Percentiles rank a stretch among this genome's conserved stretches.
phyloP scores from a whole-genome alignment of 345 rosid genomes.

The Camelina hispida region DNA sequence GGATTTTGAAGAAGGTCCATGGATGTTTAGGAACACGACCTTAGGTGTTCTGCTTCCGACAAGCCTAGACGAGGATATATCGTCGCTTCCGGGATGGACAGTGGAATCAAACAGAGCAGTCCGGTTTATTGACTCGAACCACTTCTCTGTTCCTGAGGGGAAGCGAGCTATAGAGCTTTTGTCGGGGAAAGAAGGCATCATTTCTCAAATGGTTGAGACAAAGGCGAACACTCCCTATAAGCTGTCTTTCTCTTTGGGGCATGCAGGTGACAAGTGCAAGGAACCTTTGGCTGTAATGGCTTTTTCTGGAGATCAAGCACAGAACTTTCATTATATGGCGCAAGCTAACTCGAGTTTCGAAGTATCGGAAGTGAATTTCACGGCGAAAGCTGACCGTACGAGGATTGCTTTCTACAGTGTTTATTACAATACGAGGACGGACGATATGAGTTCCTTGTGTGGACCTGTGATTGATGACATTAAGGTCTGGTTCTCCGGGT shows the following conservation, averaged over 20 bases:
- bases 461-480: constrained; percentile 96
- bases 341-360: constrained; percentile 71
- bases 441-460: constrained; percentile 92
- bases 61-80: constrained; percentile 77
- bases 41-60: constrained; percentile 89
- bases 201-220: constrained; percentile 93
- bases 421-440: constrained; percentile 87
- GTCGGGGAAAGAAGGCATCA: constrained; percentile 94
- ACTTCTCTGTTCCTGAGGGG: constrained; percentile 77
- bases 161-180: constrained; percentile 85
- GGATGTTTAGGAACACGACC: constrained; percentile 83
- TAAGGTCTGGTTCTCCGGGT: constrained; percentile 70
- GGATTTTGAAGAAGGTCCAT: constrained; percentile 91
- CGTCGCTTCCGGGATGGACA: constrained; percentile 92
- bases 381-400: constrained; percentile 80
- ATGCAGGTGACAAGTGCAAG: constrained; percentile 87
- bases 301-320: constrained; percentile 92
- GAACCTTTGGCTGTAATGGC: constrained; percentile 88
- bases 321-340: constrained; percentile 70
- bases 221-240: constrained; percentile 55
- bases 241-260: constrained; percentile 73
- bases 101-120: constrained; percentile 90
- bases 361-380: constrained; percentile 65
- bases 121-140: constrained; percentile 83
- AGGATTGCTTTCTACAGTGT: constrained; percentile 87